Conservation (phyloP, 2,329 filamentous ascomycete species). For the Epichloe bromicola region DNA sequence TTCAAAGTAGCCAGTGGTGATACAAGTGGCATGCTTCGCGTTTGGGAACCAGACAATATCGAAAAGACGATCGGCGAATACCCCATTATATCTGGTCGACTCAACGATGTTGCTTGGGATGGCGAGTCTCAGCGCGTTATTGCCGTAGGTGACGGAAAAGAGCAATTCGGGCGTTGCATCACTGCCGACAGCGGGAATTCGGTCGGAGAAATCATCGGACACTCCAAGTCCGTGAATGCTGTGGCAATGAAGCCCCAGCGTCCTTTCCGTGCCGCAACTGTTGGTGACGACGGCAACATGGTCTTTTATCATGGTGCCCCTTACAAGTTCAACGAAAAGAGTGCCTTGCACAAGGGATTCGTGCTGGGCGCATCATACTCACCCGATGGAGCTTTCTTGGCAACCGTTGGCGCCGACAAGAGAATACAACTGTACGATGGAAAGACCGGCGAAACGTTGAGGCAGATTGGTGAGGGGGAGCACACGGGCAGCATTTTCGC, state of each 20-base stretch:
- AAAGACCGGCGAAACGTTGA: conserved; percentile 77
- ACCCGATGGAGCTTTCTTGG: conserved; percentile 68
- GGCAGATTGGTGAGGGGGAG: conserved; percentile 65
- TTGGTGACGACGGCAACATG: conserved; percentile 76
- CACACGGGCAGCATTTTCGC: conserved; percentile 91
- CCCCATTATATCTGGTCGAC: conserved; percentile 81
- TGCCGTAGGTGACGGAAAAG: conserved; percentile 87
- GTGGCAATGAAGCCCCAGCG: conserved; percentile 82
- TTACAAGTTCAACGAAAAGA: conserved; percentile 89
- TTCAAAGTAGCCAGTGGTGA: conserved; percentile 94
- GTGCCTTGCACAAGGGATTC: conserved; percentile 73
- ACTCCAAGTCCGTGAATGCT: conserved; percentile 80
- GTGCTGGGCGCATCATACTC: conserved; percentile 81
- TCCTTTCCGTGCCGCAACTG: conserved; percentile 83
- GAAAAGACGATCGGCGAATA: conserved; percentile 85
- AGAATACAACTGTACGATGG: conserved; percentile 92
- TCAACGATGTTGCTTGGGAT: conserved; percentile 96
- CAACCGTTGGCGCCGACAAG: conserved; percentile 86
- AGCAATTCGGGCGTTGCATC: conserved; percentile 87
- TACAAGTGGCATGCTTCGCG: conserved; percentile 66
- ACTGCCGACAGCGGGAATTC: conserved; percentile 93
- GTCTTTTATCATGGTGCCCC: conserved; percentile 90
- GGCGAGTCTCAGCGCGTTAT: conserved; percentile 94
- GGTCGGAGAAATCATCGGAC: conserved; percentile 85
- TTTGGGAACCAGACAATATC: conserved; percentile 87